Base-by-base conservation (phyloP, 805 yeast species). In the Saccharomycopsis capsularis region DNA sequence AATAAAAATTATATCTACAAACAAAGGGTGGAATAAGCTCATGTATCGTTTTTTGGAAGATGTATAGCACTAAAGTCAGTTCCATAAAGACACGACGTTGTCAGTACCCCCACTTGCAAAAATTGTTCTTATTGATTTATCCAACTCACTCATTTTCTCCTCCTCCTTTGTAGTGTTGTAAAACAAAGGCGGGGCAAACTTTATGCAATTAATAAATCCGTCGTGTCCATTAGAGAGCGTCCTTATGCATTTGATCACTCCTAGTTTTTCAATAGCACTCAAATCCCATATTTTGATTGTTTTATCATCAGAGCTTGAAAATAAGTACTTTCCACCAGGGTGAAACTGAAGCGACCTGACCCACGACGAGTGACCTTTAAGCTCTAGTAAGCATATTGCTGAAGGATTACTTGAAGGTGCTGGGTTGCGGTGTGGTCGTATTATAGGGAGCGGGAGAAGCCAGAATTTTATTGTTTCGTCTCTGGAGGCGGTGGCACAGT, bases 351-450 rank as follows among this genome's bases (percentile, higher is more conserved):
- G 58, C 5, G 79, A 75, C 53, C 83, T 76, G 1, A 91, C 84
- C 98, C 98, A 90, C 7, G 93, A 85, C 44, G 79, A 78, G 63
- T 90, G 97, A 2, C 93, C 96, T 4, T 66, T 58, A 9, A 87
- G 65, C 18, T 79, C 78, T 22, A 72, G 69, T 1, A 87, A 58
- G 23, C 77, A 66, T 57, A 70, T 73, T 2, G 85, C 91, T 42
- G 80, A 77, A 1, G 85, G 78, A 57, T 79, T 74, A 19, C 75
- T 63, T 0, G 79, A 65, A 0, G 88, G 85, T 38, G 76, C 65
- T 5, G 85, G 83, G 19, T 71, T 66, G 23, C 78, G 63, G 56
- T 76, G 77, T 2, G 81, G 75, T 29, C 74, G 64, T n/a, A 78
- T 49, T 6, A 67, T 70, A 1, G 91, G 90, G 1, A 79, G 63